A percentile compares a stretch with the other conserved stretches of the same genome.
phyloP scores from a whole-genome alignment of 2,329 filamentous ascomycete species.

The Epichloe elymi region DNA sequence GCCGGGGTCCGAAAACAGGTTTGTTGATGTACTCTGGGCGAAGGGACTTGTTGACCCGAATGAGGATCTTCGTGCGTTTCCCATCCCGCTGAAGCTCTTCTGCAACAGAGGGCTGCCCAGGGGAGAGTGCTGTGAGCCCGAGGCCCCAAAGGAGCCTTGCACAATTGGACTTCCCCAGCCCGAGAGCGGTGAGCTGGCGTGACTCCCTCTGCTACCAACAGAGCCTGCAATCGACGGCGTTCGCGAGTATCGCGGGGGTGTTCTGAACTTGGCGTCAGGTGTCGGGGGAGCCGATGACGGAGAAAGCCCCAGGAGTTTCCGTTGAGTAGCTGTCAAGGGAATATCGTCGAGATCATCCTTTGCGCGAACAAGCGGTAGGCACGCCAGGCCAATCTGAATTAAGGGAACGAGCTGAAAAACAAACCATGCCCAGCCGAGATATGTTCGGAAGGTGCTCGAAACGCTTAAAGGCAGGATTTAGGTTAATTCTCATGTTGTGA shows the following conservation, averaged over 20 bases:
- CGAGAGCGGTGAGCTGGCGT: constrained; percentile 44
- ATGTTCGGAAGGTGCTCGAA: constrained; percentile 18
- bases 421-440: constrained; percentile 32
- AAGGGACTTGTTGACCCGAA: constrained; percentile 45
- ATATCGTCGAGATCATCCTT: constrained; percentile 78
- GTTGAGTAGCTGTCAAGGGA: constrained; percentile 63
- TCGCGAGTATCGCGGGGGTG: constrained; percentile 80
- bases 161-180: constrained; percentile 37
- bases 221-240: constrained; percentile 55
- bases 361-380: constrained; percentile 58
- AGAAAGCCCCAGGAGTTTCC: constrained; percentile 68
- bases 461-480: constrained; percentile 14
- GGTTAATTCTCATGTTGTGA: background rate
- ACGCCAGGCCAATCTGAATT: constrained; percentile 57
- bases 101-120: constrained; percentile 47
- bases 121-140: constrained; percentile 34
- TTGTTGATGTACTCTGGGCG: constrained; percentile 33
- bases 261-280: constrained; percentile 59
- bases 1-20: constrained; percentile 43
- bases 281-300: constrained; percentile 52
- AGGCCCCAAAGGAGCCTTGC: constrained; percentile 18
- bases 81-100: constrained; percentile 44
- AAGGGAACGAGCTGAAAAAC: constrained; percentile 43
- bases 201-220: constrained; percentile 44
- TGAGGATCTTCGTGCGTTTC: constrained; percentile 44